phyloP scores from a whole-genome alignment of 2,329 filamentous ascomycete species.

The Lachnellula subtilissima region DNA sequence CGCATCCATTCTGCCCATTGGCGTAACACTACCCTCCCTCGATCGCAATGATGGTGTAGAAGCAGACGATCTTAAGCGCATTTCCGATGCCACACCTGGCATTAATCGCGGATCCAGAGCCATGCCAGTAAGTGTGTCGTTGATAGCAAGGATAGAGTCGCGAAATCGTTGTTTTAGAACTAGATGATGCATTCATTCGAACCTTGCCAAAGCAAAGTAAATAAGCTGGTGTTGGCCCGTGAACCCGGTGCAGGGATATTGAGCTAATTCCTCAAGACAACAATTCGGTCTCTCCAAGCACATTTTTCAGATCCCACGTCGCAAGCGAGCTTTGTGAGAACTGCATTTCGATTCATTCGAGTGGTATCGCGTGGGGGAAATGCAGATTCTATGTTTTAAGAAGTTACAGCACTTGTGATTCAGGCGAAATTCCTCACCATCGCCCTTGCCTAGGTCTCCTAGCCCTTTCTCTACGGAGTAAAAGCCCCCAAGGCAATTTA shows the following conservation, averaged over 20 bases:
- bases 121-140: conserved; percentile 36
- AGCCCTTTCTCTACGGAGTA: no score
- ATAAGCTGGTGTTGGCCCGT: conserved; percentile 4
- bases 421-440: no score
- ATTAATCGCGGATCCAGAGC: conserved; percentile 41
- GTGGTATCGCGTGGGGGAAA: no score
- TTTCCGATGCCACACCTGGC: conserved; percentile 37
- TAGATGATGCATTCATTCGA: conserved; percentile 9
- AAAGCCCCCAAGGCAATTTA: no score
- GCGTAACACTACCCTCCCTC: conserved; percentile 60
- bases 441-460: no score
- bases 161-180: conserved; percentile 24
- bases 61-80: conserved; percentile 57
- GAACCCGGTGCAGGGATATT: conserved; percentile 4
- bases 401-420: no score
- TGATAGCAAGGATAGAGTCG: conserved; percentile 23
- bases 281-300: neutral
- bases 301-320: no score
- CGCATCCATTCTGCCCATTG: conserved; percentile 49
- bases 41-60: conserved; percentile 75
- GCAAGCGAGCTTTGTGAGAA: no score
- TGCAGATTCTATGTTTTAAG: no score
- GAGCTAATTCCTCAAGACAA: neutral
- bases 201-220: conserved; percentile 1
- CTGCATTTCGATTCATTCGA: no score